Evolutionary conservation across 805 yeast genomes (phyloP).

Genomic region (Candida chauliodis): DNA sequence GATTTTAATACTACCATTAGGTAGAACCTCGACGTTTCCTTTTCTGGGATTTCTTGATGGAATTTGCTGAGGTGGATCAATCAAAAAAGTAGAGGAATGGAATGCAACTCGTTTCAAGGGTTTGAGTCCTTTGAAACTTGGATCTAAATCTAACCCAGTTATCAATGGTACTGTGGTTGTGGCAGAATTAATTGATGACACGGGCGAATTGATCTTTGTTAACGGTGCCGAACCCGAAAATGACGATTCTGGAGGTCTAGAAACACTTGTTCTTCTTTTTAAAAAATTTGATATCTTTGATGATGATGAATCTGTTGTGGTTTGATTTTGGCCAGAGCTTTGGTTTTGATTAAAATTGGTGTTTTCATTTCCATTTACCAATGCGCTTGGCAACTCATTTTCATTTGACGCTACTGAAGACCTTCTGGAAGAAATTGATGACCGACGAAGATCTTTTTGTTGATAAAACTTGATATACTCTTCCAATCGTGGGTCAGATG

Average conservation of each 20-base stretch:
- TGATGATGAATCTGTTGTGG: constrained; percentile 5
- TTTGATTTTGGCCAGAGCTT: not conserved
- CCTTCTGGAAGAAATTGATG: constrained; percentile 14
- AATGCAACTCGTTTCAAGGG: constrained; percentile 42
- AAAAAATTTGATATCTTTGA: constrained; percentile 27
- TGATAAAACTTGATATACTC: constrained; percentile 35
- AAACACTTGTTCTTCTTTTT: constrained; percentile 17
- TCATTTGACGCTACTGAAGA: constrained; percentile 11
- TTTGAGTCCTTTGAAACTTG: constrained; percentile 28
- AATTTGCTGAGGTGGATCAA: constrained; percentile 76
- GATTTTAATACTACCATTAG: constrained; percentile 52
- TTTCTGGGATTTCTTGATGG: constrained; percentile 80
- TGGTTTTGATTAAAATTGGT: constrained; percentile 5
- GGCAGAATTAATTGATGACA: constrained; percentile 4
- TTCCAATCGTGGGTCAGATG: constrained; percentile 30
- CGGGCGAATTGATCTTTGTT: constrained; percentile 1
- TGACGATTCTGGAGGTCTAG: constrained; percentile 3
- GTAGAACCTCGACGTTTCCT: constrained; percentile 64
- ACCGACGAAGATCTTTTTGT: constrained; percentile 19
- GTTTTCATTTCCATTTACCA: constrained; percentile 16
- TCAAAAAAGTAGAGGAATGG: constrained; percentile 38
- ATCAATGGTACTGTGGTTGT: constrained; percentile 6
- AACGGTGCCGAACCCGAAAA: constrained; percentile 3
- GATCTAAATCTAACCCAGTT: constrained; percentile 10
- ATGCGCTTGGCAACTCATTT: constrained; percentile 16